Conservation (phyloP, 2,329 filamentous ascomycete genomes). For the Colletotrichum siamense region DNA sequence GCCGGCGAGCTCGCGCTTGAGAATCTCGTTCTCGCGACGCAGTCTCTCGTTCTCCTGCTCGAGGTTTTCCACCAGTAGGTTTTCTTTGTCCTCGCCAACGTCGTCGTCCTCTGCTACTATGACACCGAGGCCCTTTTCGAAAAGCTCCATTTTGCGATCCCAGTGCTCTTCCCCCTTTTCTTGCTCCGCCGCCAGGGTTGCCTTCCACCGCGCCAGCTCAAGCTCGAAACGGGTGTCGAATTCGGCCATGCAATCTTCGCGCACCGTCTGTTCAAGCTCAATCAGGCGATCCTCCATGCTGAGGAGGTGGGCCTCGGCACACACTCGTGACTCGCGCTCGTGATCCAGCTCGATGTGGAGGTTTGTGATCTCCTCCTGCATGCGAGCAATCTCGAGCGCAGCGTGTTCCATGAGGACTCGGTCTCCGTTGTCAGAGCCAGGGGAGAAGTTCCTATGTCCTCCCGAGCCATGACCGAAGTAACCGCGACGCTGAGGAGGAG, state of each 20-base stretch:
- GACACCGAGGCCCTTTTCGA: conserved; percentile 54
- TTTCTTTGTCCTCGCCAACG: conserved; percentile 63
- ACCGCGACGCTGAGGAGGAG: conserved; percentile 1
- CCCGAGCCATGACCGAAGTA: conserved; percentile 20
- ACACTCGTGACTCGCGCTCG: conserved; percentile 72
- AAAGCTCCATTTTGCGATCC: conserved; percentile 81
- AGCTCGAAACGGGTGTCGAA: conserved; percentile 80
- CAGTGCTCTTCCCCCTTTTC: conserved; percentile 85
- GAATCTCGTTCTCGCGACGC: conserved; percentile 65
- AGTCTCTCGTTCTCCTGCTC: conserved; percentile 76
- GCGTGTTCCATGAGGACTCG: conserved; percentile 82
- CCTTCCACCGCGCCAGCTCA: conserved; percentile 84
- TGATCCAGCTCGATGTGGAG: conserved; percentile 72
- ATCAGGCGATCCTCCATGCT: conserved; percentile 70
- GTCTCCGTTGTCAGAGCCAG: conserved; percentile 50
- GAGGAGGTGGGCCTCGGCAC: conserved; percentile 76
- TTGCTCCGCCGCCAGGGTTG: conserved; percentile 76
- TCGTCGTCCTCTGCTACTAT: conserved; percentile 43
- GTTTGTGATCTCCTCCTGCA: conserved; percentile 78
- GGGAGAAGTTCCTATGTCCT: conserved; percentile 44
- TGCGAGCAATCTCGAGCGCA: conserved; percentile 79
- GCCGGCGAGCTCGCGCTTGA: conserved; percentile 69
- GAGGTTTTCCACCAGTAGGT: conserved; percentile 66
- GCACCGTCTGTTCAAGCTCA: conserved; percentile 80
- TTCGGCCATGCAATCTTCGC: conserved; percentile 87